Percentiles rank a stretch among this genome's conserved stretches.
Evolutionary conservation across 2,329 filamentous ascomycete species (phyloP).

Genomic region (Trichophyton mentagrophytes): DNA sequence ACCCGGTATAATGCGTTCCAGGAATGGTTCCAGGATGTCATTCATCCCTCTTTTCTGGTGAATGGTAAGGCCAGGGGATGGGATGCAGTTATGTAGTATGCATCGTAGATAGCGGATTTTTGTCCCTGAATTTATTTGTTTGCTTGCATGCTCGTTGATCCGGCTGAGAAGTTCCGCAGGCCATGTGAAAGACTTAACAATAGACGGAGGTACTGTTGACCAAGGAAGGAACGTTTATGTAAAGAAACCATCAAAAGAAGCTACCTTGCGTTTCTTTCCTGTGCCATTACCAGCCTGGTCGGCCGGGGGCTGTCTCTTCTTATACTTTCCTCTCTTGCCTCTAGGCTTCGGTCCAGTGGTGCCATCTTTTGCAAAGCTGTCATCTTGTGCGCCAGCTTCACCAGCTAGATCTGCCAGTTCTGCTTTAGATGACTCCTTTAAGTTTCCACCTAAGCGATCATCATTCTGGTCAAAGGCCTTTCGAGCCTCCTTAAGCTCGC

Average conservation of each 20-base stretch:
- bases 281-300: slow-evolving; percentile 6
- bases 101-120: too few relatives aligned
- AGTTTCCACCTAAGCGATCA: slow-evolving; percentile 27
- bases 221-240: too few relatives aligned
- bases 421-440: slow-evolving; percentile 28
- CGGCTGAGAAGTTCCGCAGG: too few relatives aligned
- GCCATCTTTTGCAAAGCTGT: not conserved
- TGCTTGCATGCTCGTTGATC: too few relatives aligned
- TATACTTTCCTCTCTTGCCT: slow-evolving; percentile 14
- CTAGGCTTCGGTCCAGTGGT: slow-evolving; percentile 21
- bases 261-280: slow-evolving; percentile 11
- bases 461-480: slow-evolving; percentile 43
- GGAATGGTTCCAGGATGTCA: too few relatives aligned
- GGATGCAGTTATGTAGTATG: too few relatives aligned
- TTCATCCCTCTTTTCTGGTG: too few relatives aligned
- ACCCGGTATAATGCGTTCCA: too few relatives aligned
- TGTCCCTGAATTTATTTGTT: too few relatives aligned
- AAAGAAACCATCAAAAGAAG: not conserved
- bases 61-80: too few relatives aligned
- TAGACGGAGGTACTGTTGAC: not conserved
- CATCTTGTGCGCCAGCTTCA: slow-evolving; percentile 12
- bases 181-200: not conserved
- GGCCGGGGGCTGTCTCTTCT: not conserved
- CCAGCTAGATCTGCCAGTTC: slow-evolving; percentile 18
- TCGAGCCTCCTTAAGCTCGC: slow-evolving; percentile 68